These are phyloP conservation scores for Euclidium syriacum DNA, from an alignment of 345 rosid species.

Conservation along the genomic window DNA sequence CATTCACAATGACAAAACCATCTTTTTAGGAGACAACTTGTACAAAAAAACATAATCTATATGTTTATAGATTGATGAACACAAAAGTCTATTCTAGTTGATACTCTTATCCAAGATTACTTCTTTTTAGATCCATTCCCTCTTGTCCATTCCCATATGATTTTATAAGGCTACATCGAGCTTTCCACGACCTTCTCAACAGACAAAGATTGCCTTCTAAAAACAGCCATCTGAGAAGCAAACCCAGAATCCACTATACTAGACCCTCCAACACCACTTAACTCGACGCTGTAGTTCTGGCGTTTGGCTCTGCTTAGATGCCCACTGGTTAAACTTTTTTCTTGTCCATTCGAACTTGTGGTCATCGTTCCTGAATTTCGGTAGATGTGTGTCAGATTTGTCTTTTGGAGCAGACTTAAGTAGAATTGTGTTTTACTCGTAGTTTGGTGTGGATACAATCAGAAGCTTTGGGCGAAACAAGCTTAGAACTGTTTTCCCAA, in stretches of 20 bases:
- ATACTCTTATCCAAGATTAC: conserved; percentile 9
- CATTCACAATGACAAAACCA: too few species aligned
- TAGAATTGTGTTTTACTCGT: conserved; percentile 80
- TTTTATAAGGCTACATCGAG: conserved; percentile 33
- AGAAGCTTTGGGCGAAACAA: conserved; percentile 60
- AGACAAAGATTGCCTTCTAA: conserved; percentile 28
- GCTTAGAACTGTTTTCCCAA: conserved; percentile 62
- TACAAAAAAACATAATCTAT: too few species aligned
- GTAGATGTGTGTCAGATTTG: conserved; percentile 33
- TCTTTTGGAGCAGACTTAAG: conserved; percentile 45
- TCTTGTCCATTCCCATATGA: conserved; percentile 79
- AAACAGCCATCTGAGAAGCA: conserved; percentile 89
- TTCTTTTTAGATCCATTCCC: not conserved
- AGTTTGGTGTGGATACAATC: conserved; percentile 91
- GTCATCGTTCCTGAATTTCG: conserved; percentile 85
- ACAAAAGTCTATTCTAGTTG: too few species aligned
- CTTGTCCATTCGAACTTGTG: conserved; percentile 99
- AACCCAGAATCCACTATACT: conserved; percentile 72
- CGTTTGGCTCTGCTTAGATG: conserved; percentile 45
- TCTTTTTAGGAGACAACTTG: too few species aligned
- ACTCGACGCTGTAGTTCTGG: conserved; percentile 66
- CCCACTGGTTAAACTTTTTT: conserved; percentile 74
- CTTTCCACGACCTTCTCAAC: not conserved
- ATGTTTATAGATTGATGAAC: too few species aligned
- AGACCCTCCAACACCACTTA: conserved; percentile 88